A percentile compares a stretch with the other conserved stretches of the same genome.
Conservation (phyloP, 306 rosid genomes). For the Lathyrus tuberosus region DNA sequence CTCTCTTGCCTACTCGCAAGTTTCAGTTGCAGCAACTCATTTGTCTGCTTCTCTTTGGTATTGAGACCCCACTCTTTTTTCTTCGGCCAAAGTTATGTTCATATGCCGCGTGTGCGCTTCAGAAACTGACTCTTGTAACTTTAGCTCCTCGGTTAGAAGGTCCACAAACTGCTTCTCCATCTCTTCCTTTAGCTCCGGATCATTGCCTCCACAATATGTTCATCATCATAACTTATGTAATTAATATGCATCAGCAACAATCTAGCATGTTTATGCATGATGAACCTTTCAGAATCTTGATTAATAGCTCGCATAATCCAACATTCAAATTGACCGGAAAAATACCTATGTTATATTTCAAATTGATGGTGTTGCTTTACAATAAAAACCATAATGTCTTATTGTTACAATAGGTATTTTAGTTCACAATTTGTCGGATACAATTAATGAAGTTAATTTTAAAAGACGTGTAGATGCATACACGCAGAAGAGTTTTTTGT, state of each 20-base stretch:
- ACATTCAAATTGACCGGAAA: background rate
- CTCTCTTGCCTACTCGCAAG: constrained; percentile 97
- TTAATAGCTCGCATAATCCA: constrained; percentile 8
- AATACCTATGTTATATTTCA: background rate
- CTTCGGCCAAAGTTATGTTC: constrained; percentile 84
- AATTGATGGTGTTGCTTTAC: too few species aligned
- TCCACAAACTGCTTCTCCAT: constrained; percentile 98
- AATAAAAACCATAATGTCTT: too few species aligned
- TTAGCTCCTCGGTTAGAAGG: constrained; percentile 84
- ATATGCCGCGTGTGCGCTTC: constrained; percentile 74
- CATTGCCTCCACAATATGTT: constrained; percentile 88
- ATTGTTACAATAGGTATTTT: too few species aligned
- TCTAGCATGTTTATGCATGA: constrained; percentile 13
- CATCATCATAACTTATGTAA: constrained; percentile 28
- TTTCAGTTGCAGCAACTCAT: constrained; percentile 88
- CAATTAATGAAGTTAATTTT: too few species aligned
- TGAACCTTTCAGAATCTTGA: background rate
- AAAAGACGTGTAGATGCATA: too few species aligned
- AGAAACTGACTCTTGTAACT: constrained; percentile 82
- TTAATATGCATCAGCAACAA: constrained; percentile 19
- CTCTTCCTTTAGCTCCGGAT: constrained; percentile 89
- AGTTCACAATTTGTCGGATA: too few species aligned
- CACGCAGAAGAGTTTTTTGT: too few species aligned
- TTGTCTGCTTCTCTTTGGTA: constrained; percentile 97
- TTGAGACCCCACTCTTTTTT: constrained; percentile 84